Conservation (phyloP, 768 basidiomycete species). For the Podaxis carcinomalis region DNA sequence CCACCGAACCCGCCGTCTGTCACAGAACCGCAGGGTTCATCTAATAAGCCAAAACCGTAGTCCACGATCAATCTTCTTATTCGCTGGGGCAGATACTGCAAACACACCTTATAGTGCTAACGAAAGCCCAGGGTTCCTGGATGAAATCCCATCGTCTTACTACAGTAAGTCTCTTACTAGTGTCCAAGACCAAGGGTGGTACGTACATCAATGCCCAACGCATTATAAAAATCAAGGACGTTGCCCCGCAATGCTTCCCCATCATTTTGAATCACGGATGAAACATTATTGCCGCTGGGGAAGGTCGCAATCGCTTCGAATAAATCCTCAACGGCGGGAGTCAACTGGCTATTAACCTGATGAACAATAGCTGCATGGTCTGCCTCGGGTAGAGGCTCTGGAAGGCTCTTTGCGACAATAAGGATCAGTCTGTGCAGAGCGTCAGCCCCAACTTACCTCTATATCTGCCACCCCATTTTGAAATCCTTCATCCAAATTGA, state of each 20-base stretch:
- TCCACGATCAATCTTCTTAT: not conserved
- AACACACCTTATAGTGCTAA: too few relatives aligned
- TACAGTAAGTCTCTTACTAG: too few relatives aligned
- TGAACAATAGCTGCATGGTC: not conserved
- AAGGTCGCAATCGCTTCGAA: not conserved
- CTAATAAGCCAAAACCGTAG: not conserved
- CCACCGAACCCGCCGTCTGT: not conserved
- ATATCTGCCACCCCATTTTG: not conserved
- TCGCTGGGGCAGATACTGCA: too few relatives aligned
- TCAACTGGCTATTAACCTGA: not conserved
- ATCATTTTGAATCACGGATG: not conserved
- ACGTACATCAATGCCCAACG: not conserved
- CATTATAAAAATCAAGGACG: not conserved
- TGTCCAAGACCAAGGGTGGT: too few relatives aligned
- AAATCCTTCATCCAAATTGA: not conserved
- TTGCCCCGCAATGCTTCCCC: not conserved
- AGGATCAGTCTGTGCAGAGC: not conserved
- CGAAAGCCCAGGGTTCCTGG: too few relatives aligned
- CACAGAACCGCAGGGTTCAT: not conserved
- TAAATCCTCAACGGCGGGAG: not conserved
- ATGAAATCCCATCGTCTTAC: too few relatives aligned
- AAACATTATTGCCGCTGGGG: not conserved
- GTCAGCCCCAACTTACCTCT: not conserved
- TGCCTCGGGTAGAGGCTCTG: not conserved
- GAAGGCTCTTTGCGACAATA: not conserved